Evolutionary conservation across 306 rosid genomes (phyloP).

Genomic region (Citrullus amarus): DNA sequence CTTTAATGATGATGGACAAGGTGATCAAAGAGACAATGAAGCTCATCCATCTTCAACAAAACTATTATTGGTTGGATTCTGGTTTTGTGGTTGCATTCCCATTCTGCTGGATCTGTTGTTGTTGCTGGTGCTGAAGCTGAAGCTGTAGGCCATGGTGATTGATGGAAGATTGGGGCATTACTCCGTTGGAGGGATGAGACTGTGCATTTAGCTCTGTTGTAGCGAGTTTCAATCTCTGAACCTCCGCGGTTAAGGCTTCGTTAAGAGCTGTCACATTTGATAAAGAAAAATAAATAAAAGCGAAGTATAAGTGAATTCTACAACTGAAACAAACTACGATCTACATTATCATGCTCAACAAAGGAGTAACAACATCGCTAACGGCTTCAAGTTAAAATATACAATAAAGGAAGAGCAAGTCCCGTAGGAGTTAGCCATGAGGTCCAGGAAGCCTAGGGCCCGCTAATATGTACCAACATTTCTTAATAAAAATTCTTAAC

Average conservation of each 20-base stretch:
- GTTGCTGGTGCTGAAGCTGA: slow-evolving; percentile 43
- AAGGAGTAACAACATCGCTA: background rate
- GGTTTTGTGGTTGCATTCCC: slow-evolving; percentile 40
- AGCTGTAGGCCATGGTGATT: slow-evolving; percentile 46
- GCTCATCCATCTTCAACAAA: background rate
- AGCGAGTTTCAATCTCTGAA: slow-evolving; percentile 76
- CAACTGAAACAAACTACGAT: background rate
- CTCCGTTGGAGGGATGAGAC: slow-evolving; percentile 24
- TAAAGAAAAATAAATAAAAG: slow-evolving; percentile 3
- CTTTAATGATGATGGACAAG: slow-evolving; percentile 1
- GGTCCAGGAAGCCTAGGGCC: background rate
- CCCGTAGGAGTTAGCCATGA: background rate
- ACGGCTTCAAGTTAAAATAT: background rate
- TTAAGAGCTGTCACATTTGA: slow-evolving; percentile 53
- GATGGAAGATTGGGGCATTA: slow-evolving; percentile 29
- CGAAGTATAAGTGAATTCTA: background rate
- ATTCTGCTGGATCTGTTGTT: slow-evolving; percentile 39
- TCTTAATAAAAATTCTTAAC: background rate
- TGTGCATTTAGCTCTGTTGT: slow-evolving; percentile 58
- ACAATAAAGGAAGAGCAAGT: background rate
- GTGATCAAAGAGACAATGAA: background rate
- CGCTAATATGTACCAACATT: background rate
- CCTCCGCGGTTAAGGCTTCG: slow-evolving; percentile 86
- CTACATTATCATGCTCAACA: background rate
- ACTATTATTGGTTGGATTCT: slow-evolving; percentile 49